Percentiles rank a stretch among this genome's conserved stretches.
phyloP scores from a whole-genome alignment of 257 asterid genomes.

The Schizonepeta tenuifolia region DNA sequence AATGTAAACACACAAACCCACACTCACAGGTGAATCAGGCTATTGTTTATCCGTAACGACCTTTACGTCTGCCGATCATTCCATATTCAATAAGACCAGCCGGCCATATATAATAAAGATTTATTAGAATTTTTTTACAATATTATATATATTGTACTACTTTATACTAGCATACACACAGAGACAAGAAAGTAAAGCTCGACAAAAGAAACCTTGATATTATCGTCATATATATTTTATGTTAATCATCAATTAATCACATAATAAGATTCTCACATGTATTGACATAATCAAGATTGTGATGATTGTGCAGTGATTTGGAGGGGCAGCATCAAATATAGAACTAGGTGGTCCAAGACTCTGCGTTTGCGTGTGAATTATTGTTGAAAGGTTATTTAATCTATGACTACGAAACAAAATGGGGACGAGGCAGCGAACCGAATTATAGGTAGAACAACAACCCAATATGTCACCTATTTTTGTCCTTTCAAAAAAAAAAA shows the following conservation, averaged over 20 bases:
- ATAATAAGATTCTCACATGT: slow-evolving; percentile 7
- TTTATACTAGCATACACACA: slow-evolving; percentile 16
- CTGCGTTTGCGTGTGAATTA: not conserved
- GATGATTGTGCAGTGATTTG: slow-evolving; percentile 22
- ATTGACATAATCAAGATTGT: not conserved
- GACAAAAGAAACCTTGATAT: not conserved
- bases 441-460: slow-evolving; percentile 11
- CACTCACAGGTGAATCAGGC: too few relatives aligned
- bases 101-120: not conserved
- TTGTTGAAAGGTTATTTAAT: not conserved
- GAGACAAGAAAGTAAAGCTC: not conserved
- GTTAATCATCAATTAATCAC: not conserved
- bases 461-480: slow-evolving; percentile 32
- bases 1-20: too few relatives aligned
- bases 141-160: not conserved
- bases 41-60: not conserved
- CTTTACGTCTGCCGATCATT: not conserved
- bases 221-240: not conserved
- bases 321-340: slow-evolving; percentile 25
- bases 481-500: not conserved
- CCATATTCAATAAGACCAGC: slow-evolving; percentile 5
- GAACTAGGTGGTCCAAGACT: slow-evolving; percentile 13
- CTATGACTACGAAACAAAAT: not conserved
- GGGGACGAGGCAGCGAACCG: slow-evolving; percentile 13
- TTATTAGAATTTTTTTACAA: not conserved